Percentiles rank a stretch among this genome's conserved stretches.
phyloP scores from a whole-genome alignment of 2,329 filamentous ascomycete genomes.

The Clarireedia sp. region DNA sequence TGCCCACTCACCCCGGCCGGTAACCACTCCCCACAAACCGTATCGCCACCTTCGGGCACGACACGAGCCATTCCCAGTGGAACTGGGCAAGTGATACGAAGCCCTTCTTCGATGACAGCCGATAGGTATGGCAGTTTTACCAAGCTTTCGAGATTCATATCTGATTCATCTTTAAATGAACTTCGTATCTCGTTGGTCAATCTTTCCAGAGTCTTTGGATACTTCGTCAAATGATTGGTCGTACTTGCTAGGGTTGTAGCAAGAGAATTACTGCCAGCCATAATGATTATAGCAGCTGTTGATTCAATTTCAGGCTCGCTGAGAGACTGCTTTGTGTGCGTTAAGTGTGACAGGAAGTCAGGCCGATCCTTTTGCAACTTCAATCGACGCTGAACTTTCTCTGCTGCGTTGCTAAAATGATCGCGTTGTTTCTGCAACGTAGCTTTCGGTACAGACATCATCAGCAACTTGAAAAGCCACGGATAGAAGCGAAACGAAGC shows the following conservation, averaged over 20 bases:
- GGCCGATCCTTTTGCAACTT: conserved; percentile 23
- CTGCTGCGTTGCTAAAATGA: conserved; percentile 16
- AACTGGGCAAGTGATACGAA: conserved; percentile 9
- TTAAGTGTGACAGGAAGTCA: conserved; percentile 29
- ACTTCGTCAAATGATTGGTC: conserved; percentile 22
- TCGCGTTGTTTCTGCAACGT: conserved; percentile 12
- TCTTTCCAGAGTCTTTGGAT: conserved; percentile 27
- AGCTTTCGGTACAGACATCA: conserved; percentile 4
- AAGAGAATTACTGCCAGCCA: conserved; percentile 13
- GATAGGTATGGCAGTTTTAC: conserved; percentile 1
- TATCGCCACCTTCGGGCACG: background rate
- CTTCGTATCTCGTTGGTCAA: conserved; percentile 34
- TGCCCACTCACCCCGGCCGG: conserved; percentile 3
- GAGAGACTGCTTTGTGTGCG: conserved; percentile 13
- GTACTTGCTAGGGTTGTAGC: conserved; percentile 14
- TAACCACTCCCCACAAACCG: conserved; percentile 4
- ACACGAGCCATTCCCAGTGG: background rate
- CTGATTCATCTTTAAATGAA: conserved; percentile 30
- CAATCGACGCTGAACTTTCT: conserved; percentile 13
- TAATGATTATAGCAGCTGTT: conserved; percentile 7
- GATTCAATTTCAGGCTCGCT: conserved; percentile 8
- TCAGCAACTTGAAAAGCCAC: conserved; percentile 7
- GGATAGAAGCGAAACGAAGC: conserved; percentile 15
- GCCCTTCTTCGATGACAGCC: conserved; percentile 5
- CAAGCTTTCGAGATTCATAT: conserved; percentile 31